Conservation (phyloP, 2,329 filamentous ascomycete species). For the Rhynchosporium secalis region DNA sequence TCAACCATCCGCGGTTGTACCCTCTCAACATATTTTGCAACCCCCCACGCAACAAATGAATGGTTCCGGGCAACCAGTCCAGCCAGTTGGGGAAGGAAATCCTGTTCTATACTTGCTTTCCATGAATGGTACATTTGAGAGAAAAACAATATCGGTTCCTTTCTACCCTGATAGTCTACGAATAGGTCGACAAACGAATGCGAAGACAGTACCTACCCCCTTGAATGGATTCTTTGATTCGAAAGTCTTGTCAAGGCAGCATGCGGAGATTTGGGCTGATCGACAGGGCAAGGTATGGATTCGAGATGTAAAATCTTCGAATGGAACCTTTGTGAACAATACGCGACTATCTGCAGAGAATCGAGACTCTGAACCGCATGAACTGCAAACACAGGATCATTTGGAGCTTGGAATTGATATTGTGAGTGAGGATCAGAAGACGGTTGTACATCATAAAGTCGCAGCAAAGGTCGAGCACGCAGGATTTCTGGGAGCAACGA, state of each 20-base stretch:
- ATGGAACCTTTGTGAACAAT: conserved; percentile 97
- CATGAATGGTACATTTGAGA: conserved; percentile 94
- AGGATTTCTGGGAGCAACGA: conserved; percentile 73
- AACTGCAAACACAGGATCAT: conserved; percentile 86
- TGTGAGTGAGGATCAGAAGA: conserved; percentile 97
- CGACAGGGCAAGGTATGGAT: conserved; percentile 89
- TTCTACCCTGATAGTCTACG: conserved; percentile 91
- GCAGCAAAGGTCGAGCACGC: conserved; percentile 96
- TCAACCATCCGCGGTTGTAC: conserved; percentile 57
- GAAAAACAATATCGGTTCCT: conserved; percentile 92
- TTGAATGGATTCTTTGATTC: conserved; percentile 97
- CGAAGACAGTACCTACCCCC: conserved; percentile 88
- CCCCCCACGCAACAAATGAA: conserved; percentile 57
- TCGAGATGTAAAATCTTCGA: conserved; percentile 95
- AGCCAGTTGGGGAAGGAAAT: conserved; percentile 53
- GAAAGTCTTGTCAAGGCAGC: conserved; percentile 92
- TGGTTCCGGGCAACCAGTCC: conserved; percentile 48
- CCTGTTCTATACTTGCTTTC: conserved; percentile 85
- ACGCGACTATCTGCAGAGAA: conserved; percentile 89
- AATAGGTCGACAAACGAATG: conserved; percentile 95
- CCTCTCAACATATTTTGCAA: conserved; percentile 69
- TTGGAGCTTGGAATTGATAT: conserved; percentile 97
- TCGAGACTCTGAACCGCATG: conserved; percentile 92
- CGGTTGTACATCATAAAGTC: conserved; percentile 97
- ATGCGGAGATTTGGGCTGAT: conserved; percentile 93